Evolutionary conservation across 2,329 filamentous ascomycete species (phyloP).

Genomic region (Colletotrichum chrysophilum): DNA sequence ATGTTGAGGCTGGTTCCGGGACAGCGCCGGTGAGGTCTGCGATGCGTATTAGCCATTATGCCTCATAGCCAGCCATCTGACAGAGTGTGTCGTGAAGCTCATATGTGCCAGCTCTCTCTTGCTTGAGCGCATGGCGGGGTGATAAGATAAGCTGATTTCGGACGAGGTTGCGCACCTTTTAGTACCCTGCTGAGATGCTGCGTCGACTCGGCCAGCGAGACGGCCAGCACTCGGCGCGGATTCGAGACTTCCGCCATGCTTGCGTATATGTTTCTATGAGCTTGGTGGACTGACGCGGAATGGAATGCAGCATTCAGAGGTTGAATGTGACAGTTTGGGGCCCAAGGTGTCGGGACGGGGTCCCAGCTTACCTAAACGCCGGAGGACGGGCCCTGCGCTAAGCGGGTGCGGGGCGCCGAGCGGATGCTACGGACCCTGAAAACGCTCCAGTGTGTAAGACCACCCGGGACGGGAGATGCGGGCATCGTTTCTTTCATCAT

Average conservation of each 20-base stretch:
- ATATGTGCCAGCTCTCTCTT: neutral
- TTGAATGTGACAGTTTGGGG: neutral
- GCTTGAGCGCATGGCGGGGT: neutral
- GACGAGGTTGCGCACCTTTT: conserved; percentile 47
- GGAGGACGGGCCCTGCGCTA: neutral
- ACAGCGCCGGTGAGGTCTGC: conserved; percentile 58
- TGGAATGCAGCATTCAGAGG: neutral
- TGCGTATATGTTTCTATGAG: neutral
- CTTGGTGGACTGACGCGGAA: neutral
- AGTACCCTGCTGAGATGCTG: conserved; percentile 55
- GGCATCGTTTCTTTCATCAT: neutral
- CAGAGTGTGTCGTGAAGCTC: neutral
- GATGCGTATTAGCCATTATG: neutral
- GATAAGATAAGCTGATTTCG: neutral
- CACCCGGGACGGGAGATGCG: neutral
- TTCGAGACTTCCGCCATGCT: conserved; percentile 48
- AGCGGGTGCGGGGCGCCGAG: neutral
- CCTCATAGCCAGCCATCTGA: no score
- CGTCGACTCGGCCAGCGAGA: conserved; percentile 53
- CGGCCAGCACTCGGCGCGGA: conserved; percentile 62
- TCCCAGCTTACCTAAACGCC: conserved; percentile 7
- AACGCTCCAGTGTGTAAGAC: neutral
- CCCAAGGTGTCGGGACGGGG: neutral
- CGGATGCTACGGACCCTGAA: neutral
- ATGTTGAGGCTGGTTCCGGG: conserved; percentile 41